These are phyloP conservation scores for Mucor circinelloides DNA, from an alignment of 371 early-diverging fungal species.

Conservation along the genomic window DNA sequence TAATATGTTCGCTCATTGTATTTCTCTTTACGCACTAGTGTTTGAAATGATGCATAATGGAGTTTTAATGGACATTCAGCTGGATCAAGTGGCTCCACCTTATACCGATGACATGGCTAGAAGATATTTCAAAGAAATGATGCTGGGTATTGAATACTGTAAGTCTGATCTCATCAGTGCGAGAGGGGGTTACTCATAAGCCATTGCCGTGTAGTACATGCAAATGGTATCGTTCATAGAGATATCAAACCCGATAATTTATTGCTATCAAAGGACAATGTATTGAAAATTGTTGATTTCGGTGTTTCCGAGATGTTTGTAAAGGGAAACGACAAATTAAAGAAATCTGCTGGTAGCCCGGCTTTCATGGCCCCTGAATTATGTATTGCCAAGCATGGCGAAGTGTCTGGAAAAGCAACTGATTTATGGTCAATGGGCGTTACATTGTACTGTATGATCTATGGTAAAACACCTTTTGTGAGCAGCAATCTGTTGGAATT, in stretches of 20 bases:
- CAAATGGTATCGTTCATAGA: constrained; percentile 37
- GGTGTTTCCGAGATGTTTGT: constrained; percentile 87
- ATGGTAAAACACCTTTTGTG: constrained; percentile 89
- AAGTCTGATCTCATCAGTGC: constrained; percentile 30
- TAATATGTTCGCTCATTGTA: background rate
- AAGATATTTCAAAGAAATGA: constrained; percentile 80
- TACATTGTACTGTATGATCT: constrained; percentile 90
- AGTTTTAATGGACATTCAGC: constrained; percentile 68
- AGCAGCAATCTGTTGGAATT: constrained; percentile 75
- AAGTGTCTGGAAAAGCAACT: constrained; percentile 75
- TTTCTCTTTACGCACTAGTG: constrained; percentile 50
- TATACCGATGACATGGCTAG: constrained; percentile 60
- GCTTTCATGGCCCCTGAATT: constrained; percentile 50
- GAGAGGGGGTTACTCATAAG: background rate
- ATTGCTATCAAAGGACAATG: constrained; percentile 79
- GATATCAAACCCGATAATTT: constrained; percentile 99
- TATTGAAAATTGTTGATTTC: constrained; percentile 98
- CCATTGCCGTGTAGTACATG: constrained; percentile 21
- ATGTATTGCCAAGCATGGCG: constrained; percentile 43
- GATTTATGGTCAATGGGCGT: constrained; percentile 99
- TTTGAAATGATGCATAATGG: constrained; percentile 87
- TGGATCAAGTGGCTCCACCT: constrained; percentile 55
- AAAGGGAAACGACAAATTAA: constrained; percentile 69
- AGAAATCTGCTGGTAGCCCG: constrained; percentile 85
- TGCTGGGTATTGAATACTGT: constrained; percentile 95